Evolutionary conservation across 352 stramenopile genomes (phyloP).

Genomic region (Phytophthora macrochlamydospora): DNA sequence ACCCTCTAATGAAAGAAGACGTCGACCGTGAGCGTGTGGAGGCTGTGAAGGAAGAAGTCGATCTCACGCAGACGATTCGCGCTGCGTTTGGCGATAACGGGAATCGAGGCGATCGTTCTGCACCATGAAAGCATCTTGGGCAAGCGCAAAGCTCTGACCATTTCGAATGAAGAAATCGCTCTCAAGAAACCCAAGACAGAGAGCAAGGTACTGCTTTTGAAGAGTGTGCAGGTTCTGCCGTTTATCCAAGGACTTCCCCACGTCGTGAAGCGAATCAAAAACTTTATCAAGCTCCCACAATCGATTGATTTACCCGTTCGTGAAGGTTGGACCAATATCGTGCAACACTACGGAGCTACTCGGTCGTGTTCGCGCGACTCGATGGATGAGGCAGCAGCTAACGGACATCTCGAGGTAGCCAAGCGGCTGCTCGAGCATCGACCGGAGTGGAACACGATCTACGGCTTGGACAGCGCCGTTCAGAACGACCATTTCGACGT

Average conservation of each 20-base stretch:
- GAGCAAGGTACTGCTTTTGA: not conserved
- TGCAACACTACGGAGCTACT: not conserved
- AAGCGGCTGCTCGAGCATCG: slow-evolving; percentile 2
- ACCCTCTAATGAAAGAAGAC: not conserved
- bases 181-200: not conserved
- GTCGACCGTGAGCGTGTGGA: not conserved
- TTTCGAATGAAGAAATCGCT: not conserved
- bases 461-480: not conserved
- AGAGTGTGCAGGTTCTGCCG: not conserved
- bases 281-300: not conserved
- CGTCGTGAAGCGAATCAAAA: not conserved
- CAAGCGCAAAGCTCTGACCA: not conserved
- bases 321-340: not conserved
- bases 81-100: slow-evolving; percentile 1
- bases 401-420: not conserved
- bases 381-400: slow-evolving; percentile 4
- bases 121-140: not conserved
- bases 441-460: not conserved
- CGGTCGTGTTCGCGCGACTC: slow-evolving; percentile 1
- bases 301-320: not conserved
- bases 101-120: not conserved
- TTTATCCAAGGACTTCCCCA: not conserved
- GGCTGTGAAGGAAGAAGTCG: slow-evolving; percentile 7
- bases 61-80: not conserved
- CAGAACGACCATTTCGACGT: not conserved